A percentile compares a stretch with the other conserved stretches of the same genome.
phyloP scores from a whole-genome alignment of 164 flowering plant genomes.

The Berberis thunbergii region DNA sequence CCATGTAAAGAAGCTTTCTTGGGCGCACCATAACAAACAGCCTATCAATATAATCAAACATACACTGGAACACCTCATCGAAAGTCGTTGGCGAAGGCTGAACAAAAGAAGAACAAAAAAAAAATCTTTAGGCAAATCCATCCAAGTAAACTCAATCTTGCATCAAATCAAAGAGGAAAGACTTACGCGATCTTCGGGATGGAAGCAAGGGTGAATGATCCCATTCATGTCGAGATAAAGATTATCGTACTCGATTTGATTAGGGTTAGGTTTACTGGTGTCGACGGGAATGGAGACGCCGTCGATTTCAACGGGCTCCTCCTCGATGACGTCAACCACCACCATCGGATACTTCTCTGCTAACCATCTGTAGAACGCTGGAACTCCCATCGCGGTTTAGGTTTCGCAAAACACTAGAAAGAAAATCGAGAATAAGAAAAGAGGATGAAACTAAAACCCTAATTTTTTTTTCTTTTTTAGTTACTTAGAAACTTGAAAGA shows the following conservation, averaged over 20 bases:
- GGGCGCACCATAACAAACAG: constrained; percentile 96
- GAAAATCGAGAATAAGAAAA: too few species aligned
- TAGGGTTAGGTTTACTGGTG: constrained; percentile 83
- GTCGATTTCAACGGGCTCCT: constrained; percentile 71
- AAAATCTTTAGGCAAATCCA: background rate
- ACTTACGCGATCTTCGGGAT: constrained; percentile 86
- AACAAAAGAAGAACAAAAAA: constrained; percentile 10
- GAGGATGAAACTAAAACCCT: too few species aligned
- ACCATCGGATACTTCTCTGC: constrained; percentile 89
- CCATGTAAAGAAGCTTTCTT: constrained; percentile 83
- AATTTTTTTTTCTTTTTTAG: too few species aligned
- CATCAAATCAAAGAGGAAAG: background rate
- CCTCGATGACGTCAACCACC: constrained; percentile 71
- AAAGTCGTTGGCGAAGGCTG: constrained; percentile 93
- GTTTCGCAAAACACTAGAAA: too few species aligned
- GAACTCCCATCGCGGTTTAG: constrained; percentile 63
- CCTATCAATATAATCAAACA: constrained; percentile 88
- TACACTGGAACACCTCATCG: constrained; percentile 88
- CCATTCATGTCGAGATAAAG: constrained; percentile 95
- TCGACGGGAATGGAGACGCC: constrained; percentile 71
- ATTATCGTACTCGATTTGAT: constrained; percentile 71
- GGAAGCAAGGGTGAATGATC: constrained; percentile 93
- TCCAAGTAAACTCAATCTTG: background rate
- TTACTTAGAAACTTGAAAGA: too few species aligned
- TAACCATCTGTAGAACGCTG: constrained; percentile 87